These are phyloP conservation scores for Colletotrichum shisoi DNA, from an alignment of 2,329 filamentous ascomycete genomes.

Conservation along the genomic window DNA sequence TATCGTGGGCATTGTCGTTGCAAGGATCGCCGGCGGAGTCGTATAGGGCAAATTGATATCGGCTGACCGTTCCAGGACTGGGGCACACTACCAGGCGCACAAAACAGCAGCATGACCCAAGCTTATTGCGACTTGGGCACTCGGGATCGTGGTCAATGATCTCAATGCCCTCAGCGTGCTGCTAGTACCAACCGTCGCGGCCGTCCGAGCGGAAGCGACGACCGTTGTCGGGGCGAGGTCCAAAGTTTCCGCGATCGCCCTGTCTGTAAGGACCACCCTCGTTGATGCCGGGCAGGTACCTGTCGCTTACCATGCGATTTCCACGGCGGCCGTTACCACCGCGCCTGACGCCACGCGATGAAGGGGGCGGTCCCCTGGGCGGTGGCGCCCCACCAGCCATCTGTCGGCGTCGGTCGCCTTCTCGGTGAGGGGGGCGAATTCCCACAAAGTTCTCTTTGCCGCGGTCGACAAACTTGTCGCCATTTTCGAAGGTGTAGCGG, in stretches of 20 bases:
- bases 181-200: conserved; percentile 29
- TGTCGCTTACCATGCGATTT: conserved; percentile 46
- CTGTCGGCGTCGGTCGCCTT: conserved; percentile 52
- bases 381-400: conserved; percentile 41
- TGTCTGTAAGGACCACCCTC: conserved; percentile 40
- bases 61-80: not conserved
- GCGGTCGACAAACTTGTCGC: conserved; percentile 72
- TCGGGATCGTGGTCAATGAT: not conserved
- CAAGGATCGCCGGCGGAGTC: not conserved
- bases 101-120: not conserved
- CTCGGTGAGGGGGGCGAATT: conserved; percentile 66
- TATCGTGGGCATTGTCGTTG: not conserved
- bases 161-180: not conserved
- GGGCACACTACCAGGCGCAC: not conserved
- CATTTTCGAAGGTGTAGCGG: conserved; percentile 76
- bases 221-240: conserved; percentile 40
- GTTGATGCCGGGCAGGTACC: conserved; percentile 47
- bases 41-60: not conserved
- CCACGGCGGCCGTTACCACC: conserved; percentile 45
- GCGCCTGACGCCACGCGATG: conserved; percentile 38
- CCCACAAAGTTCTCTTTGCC: conserved; percentile 74
- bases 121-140: not conserved
- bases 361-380: conserved; percentile 14
- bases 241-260: conserved; percentile 41
- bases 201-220: conserved; percentile 38